phyloP scores from a whole-genome alignment of 352 stramenopile genomes.

The Pythium rhizo-oryzae region DNA sequence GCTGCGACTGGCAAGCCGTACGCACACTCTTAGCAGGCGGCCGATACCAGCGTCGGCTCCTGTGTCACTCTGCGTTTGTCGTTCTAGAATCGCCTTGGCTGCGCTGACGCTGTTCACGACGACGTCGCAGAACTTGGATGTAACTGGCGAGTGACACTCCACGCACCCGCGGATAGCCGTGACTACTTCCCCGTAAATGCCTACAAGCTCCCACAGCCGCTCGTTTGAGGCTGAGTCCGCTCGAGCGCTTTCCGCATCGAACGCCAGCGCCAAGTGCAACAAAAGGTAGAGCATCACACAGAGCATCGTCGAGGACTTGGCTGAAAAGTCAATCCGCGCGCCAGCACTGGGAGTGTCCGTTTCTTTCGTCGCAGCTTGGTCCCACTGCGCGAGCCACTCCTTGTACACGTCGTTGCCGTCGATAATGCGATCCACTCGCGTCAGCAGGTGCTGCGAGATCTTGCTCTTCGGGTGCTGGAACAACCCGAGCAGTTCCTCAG shows the following conservation, averaged over 20 bases:
- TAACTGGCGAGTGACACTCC: neutral
- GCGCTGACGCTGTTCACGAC: constrained; percentile 5
- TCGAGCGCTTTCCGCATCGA: neutral
- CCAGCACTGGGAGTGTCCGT: neutral
- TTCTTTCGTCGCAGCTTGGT: constrained; percentile 6
- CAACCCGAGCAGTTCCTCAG: constrained; percentile 34
- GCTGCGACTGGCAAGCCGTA: constrained; percentile 11
- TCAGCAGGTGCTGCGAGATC: constrained; percentile 28
- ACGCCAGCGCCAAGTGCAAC: constrained; percentile 29
- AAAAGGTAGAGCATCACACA: constrained; percentile 54
- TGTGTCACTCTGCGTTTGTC: neutral
- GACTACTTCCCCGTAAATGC: constrained; percentile 11
- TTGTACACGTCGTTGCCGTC: constrained; percentile 1
- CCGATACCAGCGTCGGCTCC: neutral
- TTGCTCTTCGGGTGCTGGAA: constrained; percentile 59
- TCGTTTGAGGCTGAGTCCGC: neutral
- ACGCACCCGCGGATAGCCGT: neutral
- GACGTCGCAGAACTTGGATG: constrained; percentile 4
- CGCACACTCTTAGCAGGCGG: constrained; percentile 15
- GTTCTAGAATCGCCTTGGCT: constrained; percentile 6
- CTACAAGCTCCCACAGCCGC: constrained; percentile 6
- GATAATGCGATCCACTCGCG: constrained; percentile 26
- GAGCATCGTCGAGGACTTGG: constrained; percentile 34
- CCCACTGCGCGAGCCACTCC: constrained; percentile 15
- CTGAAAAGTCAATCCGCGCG: constrained; percentile 40